Evolutionary conservation across 192 early-diverging fungal genomes (phyloP).

Genomic region (Coemansia sp.): DNA sequence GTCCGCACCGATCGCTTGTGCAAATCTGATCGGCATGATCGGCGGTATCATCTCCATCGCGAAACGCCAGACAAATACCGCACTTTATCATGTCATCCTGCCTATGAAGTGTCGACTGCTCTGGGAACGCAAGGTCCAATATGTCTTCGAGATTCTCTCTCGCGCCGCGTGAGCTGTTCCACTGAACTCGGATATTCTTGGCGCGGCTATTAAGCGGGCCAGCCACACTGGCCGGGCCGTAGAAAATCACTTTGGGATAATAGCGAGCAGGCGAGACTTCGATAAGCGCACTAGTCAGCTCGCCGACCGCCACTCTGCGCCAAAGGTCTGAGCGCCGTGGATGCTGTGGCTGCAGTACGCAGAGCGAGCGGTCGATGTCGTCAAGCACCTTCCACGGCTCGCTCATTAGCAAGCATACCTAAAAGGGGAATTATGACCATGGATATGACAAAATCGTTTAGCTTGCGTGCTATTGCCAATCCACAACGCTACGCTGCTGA

Average conservation of each 20-base stretch:
- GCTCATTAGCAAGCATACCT: conserved; percentile 24
- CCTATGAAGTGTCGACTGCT: conserved; percentile 7
- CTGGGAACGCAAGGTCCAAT: conserved; percentile 17
- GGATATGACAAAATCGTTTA: background rate
- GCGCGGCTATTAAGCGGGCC: conserved; percentile 21
- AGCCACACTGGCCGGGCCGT: conserved; percentile 34
- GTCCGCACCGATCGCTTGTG: conserved; percentile 33
- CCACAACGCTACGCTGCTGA: background rate
- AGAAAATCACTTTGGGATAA: conserved; percentile 29
- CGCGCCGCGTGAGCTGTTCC: conserved; percentile 4
- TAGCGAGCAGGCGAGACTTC: conserved; percentile 24
- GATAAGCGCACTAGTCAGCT: conserved; percentile 23
- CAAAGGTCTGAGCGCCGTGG: conserved; percentile 37
- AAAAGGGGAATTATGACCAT: background rate
- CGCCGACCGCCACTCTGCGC: conserved; percentile 34
- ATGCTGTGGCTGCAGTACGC: conserved; percentile 38
- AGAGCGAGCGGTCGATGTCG: conserved; percentile 30
- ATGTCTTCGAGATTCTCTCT: conserved; percentile 31
- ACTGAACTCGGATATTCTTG: conserved; percentile 6
- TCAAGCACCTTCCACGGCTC: conserved; percentile 37
- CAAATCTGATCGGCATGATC: no score
- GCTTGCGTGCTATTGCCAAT: background rate
- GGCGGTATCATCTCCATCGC: conserved; percentile 14
- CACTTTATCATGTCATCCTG: conserved; percentile 42
- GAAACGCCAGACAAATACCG: conserved; percentile 49